phyloP scores from a whole-genome alignment of 176 grass and related monocot genomes.

The Hordeum vulgare region MorexV3_pseudomolecules_assembly NC_058519.1:391120841-391121340 shows the following conservation, averaged over 20 bases:
- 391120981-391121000: not conserved
- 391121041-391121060: not conserved
- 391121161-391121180: not conserved
- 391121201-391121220: slow-evolving; percentile 62
- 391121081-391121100: not conserved
- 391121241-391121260: slow-evolving; percentile 70
- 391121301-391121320: not conserved
- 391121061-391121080: not conserved
- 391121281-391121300: slow-evolving; percentile 23
- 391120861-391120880: not conserved
- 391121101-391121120: not conserved
- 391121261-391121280: slow-evolving; percentile 19
- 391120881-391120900: not conserved
- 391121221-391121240: slow-evolving; percentile 47
- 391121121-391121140: not conserved
- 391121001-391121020: not conserved
- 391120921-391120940: not conserved
- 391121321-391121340: not conserved
- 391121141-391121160: not conserved
- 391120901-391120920: not conserved
- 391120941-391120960: not conserved
- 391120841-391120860: not conserved
- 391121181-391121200: slow-evolving; percentile 37
- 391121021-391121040: not conserved
- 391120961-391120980: not conserved